phyloP scores from a whole-genome alignment of 192 early-diverging fungal species.

The Thoreauomyces humboldtii region DNA sequence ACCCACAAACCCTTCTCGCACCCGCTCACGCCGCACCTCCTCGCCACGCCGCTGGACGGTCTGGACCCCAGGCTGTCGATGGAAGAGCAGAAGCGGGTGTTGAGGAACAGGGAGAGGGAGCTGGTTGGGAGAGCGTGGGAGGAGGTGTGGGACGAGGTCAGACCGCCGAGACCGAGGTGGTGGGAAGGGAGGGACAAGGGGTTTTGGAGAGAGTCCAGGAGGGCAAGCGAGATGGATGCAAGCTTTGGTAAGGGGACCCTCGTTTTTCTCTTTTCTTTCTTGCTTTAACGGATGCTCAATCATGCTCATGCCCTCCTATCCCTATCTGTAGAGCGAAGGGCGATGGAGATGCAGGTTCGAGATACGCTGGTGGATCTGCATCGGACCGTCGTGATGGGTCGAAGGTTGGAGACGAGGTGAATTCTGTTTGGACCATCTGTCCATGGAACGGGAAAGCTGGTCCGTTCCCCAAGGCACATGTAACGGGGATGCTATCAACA shows the following conservation, averaged over 20 bases:
- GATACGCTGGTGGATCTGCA: neutral
- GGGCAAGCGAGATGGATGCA: neutral
- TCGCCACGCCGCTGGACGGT: constrained; percentile 1
- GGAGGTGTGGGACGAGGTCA: neutral
- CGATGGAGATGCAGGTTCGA: neutral
- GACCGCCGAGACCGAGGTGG: neutral
- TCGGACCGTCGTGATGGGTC: neutral
- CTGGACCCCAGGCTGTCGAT: neutral
- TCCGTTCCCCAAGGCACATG: no score
- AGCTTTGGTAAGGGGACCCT: neutral
- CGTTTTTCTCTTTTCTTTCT: neutral
- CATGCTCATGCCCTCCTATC: neutral
- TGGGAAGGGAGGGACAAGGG: neutral
- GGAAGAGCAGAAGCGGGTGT: neutral
- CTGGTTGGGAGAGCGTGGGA: neutral
- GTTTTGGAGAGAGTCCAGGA: neutral
- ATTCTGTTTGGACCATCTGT: no score
- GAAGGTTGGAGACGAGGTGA: no score
- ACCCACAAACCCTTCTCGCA: no score
- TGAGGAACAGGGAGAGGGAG: neutral
- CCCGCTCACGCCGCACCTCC: no score
- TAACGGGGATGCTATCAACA: no score
- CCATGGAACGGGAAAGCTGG: no score
- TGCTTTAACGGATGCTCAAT: neutral
- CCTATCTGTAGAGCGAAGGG: neutral